Evolutionary conservation across 805 yeast genomes (phyloP), one percentile per base, ranked within the genome.

Genomic region (Candida boleticola): DNA sequence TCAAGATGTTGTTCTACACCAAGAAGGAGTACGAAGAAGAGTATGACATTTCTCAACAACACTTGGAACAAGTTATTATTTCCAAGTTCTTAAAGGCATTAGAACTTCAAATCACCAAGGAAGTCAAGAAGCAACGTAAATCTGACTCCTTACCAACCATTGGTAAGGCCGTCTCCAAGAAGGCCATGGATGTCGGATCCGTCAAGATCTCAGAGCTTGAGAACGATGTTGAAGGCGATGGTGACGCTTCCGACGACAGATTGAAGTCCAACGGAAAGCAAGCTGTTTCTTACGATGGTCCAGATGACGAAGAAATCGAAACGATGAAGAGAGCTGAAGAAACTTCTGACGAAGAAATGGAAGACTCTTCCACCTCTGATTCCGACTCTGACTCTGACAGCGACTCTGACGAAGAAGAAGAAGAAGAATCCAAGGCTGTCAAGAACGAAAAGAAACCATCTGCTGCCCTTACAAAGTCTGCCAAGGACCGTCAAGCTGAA

Each of bases 221-320:
- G 11, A 52, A 49, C 43, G 50, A 52, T 26, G 44, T 49, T 38
- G 74, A 64, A 30, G 77, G 68, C 29, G 83, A 75, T 47, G 80
- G 68, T 25, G 82, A 77, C 42, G 82, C 74, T 39, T 76, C 74
- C 36, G 84, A 81, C 48, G 88, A 79, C 46, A 80, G 75, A 55
- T 66, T 75, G 45, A 77, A 72, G 49, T 67, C 75, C 40, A 83
- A 83, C 51, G 73, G 82, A 29, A 88, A 89, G 54, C 96, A 90
- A 67, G 82, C 95, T 14, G 92, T 86, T 30, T 89, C 97, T 1
- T 89, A 89, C 54, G 98, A 90, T 49, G 96, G 81, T 13, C 96
- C 97, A 26, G 98, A 90, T 66, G 97, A 90, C 48, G 98, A 89
- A 23, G 97, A 90, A 59, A 71, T 87, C 46, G 97, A 89, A 61